Evolutionary conservation across 1,139 yeast genomes (phyloP), one percentile per base, ranked within the genome.

Genomic region (Pichiaceae sp.): DNA sequence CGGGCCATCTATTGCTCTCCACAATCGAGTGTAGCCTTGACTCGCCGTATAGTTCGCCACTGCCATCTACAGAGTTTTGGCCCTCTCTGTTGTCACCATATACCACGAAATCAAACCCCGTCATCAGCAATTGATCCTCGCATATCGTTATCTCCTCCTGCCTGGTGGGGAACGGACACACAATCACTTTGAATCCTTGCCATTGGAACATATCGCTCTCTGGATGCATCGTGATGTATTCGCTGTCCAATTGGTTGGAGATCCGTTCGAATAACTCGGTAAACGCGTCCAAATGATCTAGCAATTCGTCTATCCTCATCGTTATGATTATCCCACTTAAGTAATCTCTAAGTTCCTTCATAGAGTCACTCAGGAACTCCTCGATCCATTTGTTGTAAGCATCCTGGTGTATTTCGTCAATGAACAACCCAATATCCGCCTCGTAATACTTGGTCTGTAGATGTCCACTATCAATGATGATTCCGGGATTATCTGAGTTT

Each of bases 261-360:
- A 52, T 25, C 2, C 24, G 8, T 8, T 39, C 42, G 16, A 53
- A 29, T n/a, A 29, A 18, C 12, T 32, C 25, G 3, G 37, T 33
- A 4, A 46, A 20, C 4, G 28, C 17, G 6, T 34, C 29, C 3
- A 44, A 19, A 3, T 29, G 15, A 3, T 24, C 4, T 12, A n/a
- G 15, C n/a, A 32, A 16, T 17, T n/a, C 19, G 6, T 20, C 24
- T 12, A 44, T 19, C 34, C 52, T 55, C 24, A 64, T 48, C 0
- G 69, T 61, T 33, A 60, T 46, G 3, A 68, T 48, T 8, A 68
- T 42, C 3, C 66, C 64, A 8, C 59, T 63, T 2, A 68, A 40
- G 4, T 52, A 63, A 16, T 64, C 65, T 5, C 73, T 48, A 6
- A 68, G 59, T 34, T 64, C 70, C 18, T 36, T 39, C 25, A 68